Evolutionary conservation across 805 yeast genomes (phyloP).

Genomic region (Millerozyma miso): DNA sequence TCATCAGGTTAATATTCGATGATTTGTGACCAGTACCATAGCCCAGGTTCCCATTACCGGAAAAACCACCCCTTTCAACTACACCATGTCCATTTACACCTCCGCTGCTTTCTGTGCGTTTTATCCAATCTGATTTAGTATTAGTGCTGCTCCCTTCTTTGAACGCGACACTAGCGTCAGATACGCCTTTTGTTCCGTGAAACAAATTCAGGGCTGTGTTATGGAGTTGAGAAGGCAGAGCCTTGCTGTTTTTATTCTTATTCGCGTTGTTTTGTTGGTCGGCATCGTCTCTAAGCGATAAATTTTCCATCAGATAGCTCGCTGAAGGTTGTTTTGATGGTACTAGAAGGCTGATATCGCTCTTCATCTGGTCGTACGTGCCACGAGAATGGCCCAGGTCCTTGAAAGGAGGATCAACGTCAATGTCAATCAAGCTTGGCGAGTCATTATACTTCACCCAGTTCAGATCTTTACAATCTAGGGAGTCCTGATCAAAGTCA

Average conservation of each 20-base stretch:
- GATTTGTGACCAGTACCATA: slow-evolving; percentile 1
- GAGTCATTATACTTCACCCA: slow-evolving; percentile 25
- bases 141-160: slow-evolving; percentile 2
- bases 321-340: neutral
- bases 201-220: slow-evolving; percentile 14
- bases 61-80: no score
- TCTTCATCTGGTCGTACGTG: neutral
- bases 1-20: neutral
- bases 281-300: slow-evolving; percentile 12
- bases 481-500: slow-evolving; percentile 37
- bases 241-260: slow-evolving; percentile 4
- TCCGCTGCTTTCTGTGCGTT: neutral
- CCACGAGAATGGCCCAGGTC: neutral
- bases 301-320: slow-evolving; percentile 20
- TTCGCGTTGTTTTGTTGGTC: neutral
- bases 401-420: slow-evolving; percentile 38
- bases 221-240: slow-evolving; percentile 10
- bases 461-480: slow-evolving; percentile 15
- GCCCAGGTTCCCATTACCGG: slow-evolving; percentile 3
- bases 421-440: slow-evolving; percentile 68
- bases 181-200: slow-evolving; percentile 17
- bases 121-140: slow-evolving; percentile 1
- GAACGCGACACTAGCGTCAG: slow-evolving; percentile 16
- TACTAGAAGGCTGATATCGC: slow-evolving; percentile 1
- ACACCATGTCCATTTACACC: neutral